Conservation (phyloP, 2,329 filamentous ascomycete species). For the Microthyrium microscopicum region DNA sequence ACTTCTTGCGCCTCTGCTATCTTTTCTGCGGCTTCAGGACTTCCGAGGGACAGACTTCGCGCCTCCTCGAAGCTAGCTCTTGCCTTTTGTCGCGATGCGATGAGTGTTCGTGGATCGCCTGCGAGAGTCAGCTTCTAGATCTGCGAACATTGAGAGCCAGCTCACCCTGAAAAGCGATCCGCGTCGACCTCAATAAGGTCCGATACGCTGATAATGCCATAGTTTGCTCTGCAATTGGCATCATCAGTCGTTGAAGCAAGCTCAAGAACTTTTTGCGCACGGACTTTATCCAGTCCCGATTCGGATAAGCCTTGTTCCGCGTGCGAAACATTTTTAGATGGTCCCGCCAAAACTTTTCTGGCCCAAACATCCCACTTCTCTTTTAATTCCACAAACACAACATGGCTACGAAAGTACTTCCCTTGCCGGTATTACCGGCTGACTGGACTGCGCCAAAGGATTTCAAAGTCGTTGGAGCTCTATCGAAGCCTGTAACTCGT, state of each 20-base stretch:
- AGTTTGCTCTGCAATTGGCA: not conserved
- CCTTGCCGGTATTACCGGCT: constrained; percentile 58
- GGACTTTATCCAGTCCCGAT: not conserved
- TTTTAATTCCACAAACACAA: constrained; percentile 5
- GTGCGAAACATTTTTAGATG: not conserved
- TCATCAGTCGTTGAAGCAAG: not conserved
- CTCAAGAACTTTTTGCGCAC: constrained; percentile 1
- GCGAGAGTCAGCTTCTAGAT: constrained; percentile 8
- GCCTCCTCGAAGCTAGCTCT: constrained; percentile 58
- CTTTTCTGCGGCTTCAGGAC: constrained; percentile 38
- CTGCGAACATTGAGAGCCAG: constrained; percentile 1
- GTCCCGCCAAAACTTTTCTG: constrained; percentile 3
- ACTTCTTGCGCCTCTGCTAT: constrained; percentile 72
- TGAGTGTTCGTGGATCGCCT: constrained; percentile 57
- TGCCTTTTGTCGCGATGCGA: constrained; percentile 55
- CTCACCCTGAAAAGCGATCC: constrained; percentile 71
- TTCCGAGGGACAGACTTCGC: constrained; percentile 38
- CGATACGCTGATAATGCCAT: constrained; percentile 68
- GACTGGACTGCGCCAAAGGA: constrained; percentile 82
- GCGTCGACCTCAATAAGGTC: constrained; percentile 61
- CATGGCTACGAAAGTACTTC: constrained; percentile 43
- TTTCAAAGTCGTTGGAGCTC: constrained; percentile 67
- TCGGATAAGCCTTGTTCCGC: not conserved
- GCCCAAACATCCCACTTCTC: not conserved
- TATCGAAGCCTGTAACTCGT: constrained; percentile 64